phyloP scores from a whole-genome alignment of 495 filamentous ascomycete genomes.

The Clavariopsis aquatica region DNA sequence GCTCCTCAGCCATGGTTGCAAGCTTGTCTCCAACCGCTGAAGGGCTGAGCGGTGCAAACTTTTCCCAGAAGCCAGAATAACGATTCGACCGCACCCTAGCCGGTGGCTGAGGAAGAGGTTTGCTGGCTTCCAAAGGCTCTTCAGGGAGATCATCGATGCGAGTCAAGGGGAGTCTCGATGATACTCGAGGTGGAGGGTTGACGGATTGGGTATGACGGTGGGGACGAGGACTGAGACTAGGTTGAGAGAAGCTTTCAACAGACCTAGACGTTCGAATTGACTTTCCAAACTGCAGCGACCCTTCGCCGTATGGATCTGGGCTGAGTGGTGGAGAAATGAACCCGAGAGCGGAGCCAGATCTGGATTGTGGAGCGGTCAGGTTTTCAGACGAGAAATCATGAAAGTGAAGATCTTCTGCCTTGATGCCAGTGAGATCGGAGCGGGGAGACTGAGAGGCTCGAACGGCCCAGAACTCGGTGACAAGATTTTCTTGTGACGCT shows the following conservation, averaged over 20 bases:
- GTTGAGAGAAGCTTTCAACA: slow-evolving; percentile 42
- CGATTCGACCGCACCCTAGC: slow-evolving; percentile 3
- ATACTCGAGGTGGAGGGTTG: slow-evolving; percentile 33
- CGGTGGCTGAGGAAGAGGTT: neutral
- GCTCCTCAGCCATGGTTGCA: slow-evolving; percentile 30
- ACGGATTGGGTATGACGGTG: slow-evolving; percentile 33
- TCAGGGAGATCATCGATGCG: slow-evolving; percentile 32
- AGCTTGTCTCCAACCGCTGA: slow-evolving; percentile 7
- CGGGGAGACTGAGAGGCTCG: slow-evolving; percentile 66
- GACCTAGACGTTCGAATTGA: slow-evolving; percentile 27
- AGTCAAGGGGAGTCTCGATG: slow-evolving; percentile 27
- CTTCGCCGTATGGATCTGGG: slow-evolving; percentile 7
- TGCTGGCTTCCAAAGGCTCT: slow-evolving; percentile 6
- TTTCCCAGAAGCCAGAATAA: slow-evolving; percentile 27
- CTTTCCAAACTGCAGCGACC: neutral
- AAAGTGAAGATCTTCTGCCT: slow-evolving; percentile 65
- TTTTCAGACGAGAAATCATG: slow-evolving; percentile 62
- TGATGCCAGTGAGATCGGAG: slow-evolving; percentile 62
- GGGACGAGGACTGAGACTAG: slow-evolving; percentile 26
- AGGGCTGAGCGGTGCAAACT: slow-evolving; percentile 24
- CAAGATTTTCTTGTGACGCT: slow-evolving; percentile 60
- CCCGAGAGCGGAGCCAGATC: slow-evolving; percentile 18
- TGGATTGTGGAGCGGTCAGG: slow-evolving; percentile 7
- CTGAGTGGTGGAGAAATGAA: slow-evolving; percentile 22
- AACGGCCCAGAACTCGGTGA: slow-evolving; percentile 67